Conservation (phyloP, 192 early-diverging fungal genomes). For the Umbelopsis sp. region DNA sequence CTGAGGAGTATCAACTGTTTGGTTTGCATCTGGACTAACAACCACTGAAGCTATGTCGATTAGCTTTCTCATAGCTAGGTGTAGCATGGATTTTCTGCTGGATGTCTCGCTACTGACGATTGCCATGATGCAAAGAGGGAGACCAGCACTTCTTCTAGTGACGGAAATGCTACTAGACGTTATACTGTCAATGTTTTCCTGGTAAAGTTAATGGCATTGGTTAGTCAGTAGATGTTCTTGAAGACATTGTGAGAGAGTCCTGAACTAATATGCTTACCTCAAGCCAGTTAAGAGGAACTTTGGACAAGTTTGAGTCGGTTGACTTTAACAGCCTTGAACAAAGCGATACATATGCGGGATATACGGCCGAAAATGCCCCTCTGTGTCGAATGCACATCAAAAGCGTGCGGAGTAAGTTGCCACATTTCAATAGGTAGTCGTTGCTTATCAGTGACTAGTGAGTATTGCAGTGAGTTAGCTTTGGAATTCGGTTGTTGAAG, state of each 20-base stretch:
- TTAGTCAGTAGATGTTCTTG: neutral
- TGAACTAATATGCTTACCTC: slow-evolving; percentile 40
- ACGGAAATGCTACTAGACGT: slow-evolving; percentile 78
- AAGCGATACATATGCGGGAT: slow-evolving; percentile 72
- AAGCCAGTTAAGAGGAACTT: slow-evolving; percentile 72
- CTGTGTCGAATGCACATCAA: slow-evolving; percentile 84
- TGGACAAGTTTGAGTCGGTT: slow-evolving; percentile 46
- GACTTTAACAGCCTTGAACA: slow-evolving; percentile 72
- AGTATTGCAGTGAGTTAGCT: neutral
- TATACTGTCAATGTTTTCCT: slow-evolving; percentile 75
- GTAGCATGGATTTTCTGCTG: slow-evolving; percentile 59
- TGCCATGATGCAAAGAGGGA: slow-evolving; percentile 86
- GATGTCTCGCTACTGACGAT: slow-evolving; percentile 73
- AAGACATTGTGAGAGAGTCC: neutral
- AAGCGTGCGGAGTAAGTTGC: slow-evolving; percentile 54
- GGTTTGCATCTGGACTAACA: slow-evolving; percentile 50
- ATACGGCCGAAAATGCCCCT: slow-evolving; percentile 90
- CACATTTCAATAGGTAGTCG: slow-evolving; percentile 31
- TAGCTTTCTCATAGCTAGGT: slow-evolving; percentile 66
- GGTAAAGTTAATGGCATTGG: neutral
- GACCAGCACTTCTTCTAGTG: slow-evolving; percentile 88
- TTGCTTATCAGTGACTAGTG: slow-evolving; percentile 6
- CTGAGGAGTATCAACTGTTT: slow-evolving; percentile 82
- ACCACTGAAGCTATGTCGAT: slow-evolving; percentile 60
- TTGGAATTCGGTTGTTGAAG: neutral